Percentiles rank a stretch among this genome's conserved stretches.
phyloP scores from a whole-genome alignment of 441 rosid species.

The Croton laevigatus region DNA sequence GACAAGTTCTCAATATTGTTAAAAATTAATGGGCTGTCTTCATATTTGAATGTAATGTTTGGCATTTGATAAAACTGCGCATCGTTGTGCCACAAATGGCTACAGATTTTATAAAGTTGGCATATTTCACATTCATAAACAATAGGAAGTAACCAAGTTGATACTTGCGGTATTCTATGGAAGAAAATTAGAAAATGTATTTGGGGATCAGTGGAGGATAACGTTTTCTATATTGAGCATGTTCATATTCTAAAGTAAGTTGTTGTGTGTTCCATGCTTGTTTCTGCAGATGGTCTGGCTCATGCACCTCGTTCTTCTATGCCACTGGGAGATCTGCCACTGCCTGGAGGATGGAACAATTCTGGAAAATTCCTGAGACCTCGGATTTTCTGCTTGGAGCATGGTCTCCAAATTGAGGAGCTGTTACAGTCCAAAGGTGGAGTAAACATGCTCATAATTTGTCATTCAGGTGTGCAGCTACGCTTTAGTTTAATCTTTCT shows the following conservation, averaged over 20 bases:
- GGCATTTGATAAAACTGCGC: neutral
- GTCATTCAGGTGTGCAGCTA: constrained; percentile 86
- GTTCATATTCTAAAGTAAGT: constrained; percentile 25
- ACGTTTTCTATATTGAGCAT: constrained; percentile 17
- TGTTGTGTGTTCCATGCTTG: constrained; percentile 21
- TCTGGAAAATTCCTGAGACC: constrained; percentile 65
- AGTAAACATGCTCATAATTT: constrained; percentile 67
- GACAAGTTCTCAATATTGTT: neutral
- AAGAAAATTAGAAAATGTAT: constrained; percentile 16
- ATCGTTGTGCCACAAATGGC: neutral
- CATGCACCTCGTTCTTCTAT: constrained; percentile 23
- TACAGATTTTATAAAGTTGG: constrained; percentile 1
- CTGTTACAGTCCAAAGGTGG: constrained; percentile 76
- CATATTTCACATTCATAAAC: neutral
- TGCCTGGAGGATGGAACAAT: constrained; percentile 48
- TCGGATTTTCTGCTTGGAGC: constrained; percentile 95
- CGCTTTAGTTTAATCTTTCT: constrained; percentile 8
- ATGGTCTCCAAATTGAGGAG: constrained; percentile 75
- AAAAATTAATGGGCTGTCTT: neutral
- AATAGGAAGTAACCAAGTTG: neutral
- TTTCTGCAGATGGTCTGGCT: constrained; percentile 32
- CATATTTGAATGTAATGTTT: neutral
- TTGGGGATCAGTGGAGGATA: neutral
- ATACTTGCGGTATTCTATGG: constrained; percentile 7
- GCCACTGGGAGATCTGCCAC: constrained; percentile 32